Evolutionary conservation across 2,329 filamentous ascomycete genomes (phyloP).

Genomic region (Stachybotrys chlorohalonatus): DNA sequence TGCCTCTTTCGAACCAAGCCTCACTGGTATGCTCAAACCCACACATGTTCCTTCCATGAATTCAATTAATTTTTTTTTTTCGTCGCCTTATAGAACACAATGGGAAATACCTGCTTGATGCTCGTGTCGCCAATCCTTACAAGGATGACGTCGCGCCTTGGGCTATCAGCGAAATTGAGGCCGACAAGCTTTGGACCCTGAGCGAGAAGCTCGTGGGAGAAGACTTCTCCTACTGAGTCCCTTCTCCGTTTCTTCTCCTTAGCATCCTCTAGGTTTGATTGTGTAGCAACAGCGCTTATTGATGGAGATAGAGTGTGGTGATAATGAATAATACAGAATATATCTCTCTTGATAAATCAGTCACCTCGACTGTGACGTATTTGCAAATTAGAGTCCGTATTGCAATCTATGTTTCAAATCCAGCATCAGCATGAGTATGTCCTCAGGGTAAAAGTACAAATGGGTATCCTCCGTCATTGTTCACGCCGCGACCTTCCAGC

Average conservation of each 20-base stretch:
- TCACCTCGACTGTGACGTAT: too few relatives aligned
- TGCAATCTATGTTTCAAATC: too few relatives aligned
- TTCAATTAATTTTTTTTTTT: not conserved
- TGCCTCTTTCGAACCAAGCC: conserved; percentile 26
- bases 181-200: conserved; percentile 34
- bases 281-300: not conserved
- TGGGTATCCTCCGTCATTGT: not conserved
- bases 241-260: not conserved
- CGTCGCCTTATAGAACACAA: conserved; percentile 15
- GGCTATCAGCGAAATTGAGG: conserved; percentile 21
- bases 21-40: conserved; percentile 10
- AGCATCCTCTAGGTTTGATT: not conserved
- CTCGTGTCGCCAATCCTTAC: conserved; percentile 20
- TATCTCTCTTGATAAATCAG: too few relatives aligned
- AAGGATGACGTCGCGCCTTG: conserved; percentile 18
- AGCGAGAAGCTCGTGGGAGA: conserved; percentile 36
- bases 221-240: conserved; percentile 21
- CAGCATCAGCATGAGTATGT: not conserved
- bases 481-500: not conserved
- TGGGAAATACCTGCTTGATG: conserved; percentile 20
- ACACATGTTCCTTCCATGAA: too few relatives aligned
- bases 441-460: not conserved
- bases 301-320: not conserved
- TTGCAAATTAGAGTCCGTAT: too few relatives aligned
- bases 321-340: too few relatives aligned